Evolutionary conservation across 306 rosid genomes (phyloP).

Genomic region (Quercus alba): DNA sequence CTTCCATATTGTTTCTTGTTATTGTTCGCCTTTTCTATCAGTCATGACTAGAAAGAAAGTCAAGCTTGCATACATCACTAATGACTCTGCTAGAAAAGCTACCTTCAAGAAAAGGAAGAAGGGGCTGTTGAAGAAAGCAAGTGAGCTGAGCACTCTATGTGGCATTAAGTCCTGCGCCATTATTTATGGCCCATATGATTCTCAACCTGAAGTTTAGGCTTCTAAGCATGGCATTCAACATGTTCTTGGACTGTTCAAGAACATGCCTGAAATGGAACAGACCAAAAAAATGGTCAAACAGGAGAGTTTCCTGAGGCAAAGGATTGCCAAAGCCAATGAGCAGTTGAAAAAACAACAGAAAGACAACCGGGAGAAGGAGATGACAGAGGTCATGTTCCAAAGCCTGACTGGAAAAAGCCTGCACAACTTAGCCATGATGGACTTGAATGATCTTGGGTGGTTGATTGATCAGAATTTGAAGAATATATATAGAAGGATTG

Average conservation of each 20-base stretch:
- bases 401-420: constrained; percentile 18
- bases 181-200: constrained; percentile 38
- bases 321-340: constrained; percentile 21
- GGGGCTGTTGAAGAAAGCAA: constrained; percentile 54
- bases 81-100: constrained; percentile 47
- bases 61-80: constrained; percentile 36
- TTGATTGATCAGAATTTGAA: constrained; percentile 25
- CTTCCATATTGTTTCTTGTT: background rate
- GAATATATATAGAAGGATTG: constrained; percentile 13
- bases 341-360: constrained; percentile 24
- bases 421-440: constrained; percentile 5
- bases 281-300: constrained; percentile 35
- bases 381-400: constrained; percentile 18
- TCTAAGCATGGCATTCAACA: constrained; percentile 23
- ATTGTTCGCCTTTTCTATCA: background rate
- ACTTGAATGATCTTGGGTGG: constrained; percentile 31
- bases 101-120: constrained; percentile 61
- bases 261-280: constrained; percentile 35
- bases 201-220: constrained; percentile 53
- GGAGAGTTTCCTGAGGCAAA: constrained; percentile 21
- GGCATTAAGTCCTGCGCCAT: constrained; percentile 58
- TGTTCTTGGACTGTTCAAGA: constrained; percentile 20
- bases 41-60: constrained; percentile 57
- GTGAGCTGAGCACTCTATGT: constrained; percentile 53
- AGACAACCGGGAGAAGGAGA: constrained; percentile 28